phyloP scores from a whole-genome alignment of 768 basidiomycete genomes.

The Tulasnella calospora region DNA sequence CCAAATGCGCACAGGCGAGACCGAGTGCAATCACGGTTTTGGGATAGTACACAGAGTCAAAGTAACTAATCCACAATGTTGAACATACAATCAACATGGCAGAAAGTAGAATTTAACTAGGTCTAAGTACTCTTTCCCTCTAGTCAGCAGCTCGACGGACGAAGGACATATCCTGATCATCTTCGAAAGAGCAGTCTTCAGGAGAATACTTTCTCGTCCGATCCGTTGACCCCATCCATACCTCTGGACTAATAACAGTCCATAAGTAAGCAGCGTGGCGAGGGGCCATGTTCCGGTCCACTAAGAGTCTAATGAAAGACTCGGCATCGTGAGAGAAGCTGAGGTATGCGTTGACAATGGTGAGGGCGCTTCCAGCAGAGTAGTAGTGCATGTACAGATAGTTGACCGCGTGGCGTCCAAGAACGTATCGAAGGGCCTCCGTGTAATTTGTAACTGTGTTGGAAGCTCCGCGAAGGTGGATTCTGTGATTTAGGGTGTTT shows the following conservation, averaged over 20 bases:
- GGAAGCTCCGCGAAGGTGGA: not conserved
- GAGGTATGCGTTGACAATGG: not conserved
- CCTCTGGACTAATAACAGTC: not conserved
- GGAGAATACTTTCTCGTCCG: no score
- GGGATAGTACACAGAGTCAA: no score
- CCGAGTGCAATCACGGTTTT: no score
- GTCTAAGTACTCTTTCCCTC: no score
- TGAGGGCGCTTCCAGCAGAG: not conserved
- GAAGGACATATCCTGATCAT: no score
- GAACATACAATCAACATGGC: no score
- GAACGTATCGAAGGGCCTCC: not conserved
- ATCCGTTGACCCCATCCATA: not conserved
- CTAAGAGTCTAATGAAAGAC: not conserved
- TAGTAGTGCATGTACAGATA: not conserved
- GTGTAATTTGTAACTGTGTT: not conserved
- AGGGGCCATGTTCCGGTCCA: not conserved
- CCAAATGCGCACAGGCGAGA: no score
- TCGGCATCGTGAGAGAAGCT: not conserved
- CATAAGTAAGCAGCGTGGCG: not conserved
- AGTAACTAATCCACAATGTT: no score
- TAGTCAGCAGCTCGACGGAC: no score
- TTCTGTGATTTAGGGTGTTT: not conserved
- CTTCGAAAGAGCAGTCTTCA: no score
- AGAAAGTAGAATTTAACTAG: no score
- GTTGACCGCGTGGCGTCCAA: not conserved